Percentiles rank a stretch among this genome's conserved stretches.
Evolutionary conservation across 1,284 basidiomycete species (phyloP).

Genomic region (Stereum hirsutum): DNA sequence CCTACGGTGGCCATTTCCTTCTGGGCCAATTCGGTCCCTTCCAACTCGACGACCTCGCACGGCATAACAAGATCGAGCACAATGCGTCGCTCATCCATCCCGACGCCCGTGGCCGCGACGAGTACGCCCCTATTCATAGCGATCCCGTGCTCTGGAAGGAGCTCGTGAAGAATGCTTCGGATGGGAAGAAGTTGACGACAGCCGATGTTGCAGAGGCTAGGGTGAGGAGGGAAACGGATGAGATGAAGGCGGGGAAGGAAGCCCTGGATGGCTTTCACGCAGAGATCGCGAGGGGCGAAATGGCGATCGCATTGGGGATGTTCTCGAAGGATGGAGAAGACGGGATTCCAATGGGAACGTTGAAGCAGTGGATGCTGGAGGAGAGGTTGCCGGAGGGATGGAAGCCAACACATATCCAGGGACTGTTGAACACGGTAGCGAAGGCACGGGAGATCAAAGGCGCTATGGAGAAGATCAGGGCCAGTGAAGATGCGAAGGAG

Average conservation of each 20-base stretch:
- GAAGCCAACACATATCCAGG: slow-evolving; percentile 35
- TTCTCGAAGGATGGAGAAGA: slow-evolving; percentile 9
- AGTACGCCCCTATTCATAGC: slow-evolving; percentile 17
- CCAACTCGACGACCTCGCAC: slow-evolving; percentile 19
- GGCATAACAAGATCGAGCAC: slow-evolving; percentile 26
- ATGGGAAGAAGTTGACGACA: slow-evolving; percentile 14
- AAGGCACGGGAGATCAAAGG: slow-evolving; percentile 18
- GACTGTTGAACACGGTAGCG: slow-evolving; percentile 28
- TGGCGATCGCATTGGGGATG: slow-evolving; percentile 20
- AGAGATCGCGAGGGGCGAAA: slow-evolving; percentile 24
- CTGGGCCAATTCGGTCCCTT: slow-evolving; percentile 15
- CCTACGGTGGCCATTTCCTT: slow-evolving; percentile 16
- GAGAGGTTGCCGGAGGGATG: slow-evolving; percentile 46
- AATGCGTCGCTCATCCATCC: slow-evolving; percentile 23
- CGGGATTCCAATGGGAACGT: slow-evolving; percentile 34
- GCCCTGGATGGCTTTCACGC: slow-evolving; percentile 19
- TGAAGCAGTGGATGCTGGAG: slow-evolving; percentile 38
- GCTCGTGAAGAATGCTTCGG: slow-evolving; percentile 14
- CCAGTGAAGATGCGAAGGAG: too few relatives aligned
- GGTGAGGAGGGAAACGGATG: slow-evolving; percentile 14
- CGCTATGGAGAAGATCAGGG: slow-evolving; percentile 17
- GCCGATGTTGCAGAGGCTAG: slow-evolving; percentile 20
- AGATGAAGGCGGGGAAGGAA: slow-evolving; percentile 10
- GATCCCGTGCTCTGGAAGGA: slow-evolving; percentile 13
- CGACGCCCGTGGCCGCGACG: slow-evolving; percentile 16